A percentile compares a stretch with the other conserved stretches of the same genome.
phyloP scores from a whole-genome alignment of 257 asterid species.

The Penstemon barbatus region DNA sequence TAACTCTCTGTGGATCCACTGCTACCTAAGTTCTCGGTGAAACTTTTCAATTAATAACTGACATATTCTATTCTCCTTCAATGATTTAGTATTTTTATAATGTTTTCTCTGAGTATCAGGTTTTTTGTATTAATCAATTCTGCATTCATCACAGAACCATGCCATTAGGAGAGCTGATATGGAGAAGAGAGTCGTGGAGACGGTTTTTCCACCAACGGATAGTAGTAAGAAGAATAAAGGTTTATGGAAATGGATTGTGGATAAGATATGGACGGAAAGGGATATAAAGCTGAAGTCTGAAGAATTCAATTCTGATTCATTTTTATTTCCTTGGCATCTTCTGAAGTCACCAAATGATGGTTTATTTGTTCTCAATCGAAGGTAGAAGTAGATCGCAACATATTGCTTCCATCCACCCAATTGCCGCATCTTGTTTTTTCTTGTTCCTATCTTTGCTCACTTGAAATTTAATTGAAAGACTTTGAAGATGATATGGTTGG shows the following conservation, averaged over 20 bases:
- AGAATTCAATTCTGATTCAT: slow-evolving; percentile 49
- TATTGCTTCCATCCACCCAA: slow-evolving; percentile 17
- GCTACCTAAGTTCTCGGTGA: slow-evolving; percentile 3
- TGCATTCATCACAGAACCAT: slow-evolving; percentile 66
- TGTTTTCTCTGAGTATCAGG: slow-evolving; percentile 1
- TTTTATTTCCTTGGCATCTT: slow-evolving; percentile 93
- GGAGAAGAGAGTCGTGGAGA: slow-evolving; percentile 74
- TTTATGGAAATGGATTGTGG: slow-evolving; percentile 69
- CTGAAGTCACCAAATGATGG: slow-evolving; percentile 53
- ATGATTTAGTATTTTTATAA: slow-evolving; percentile 10
- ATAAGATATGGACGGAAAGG: slow-evolving; percentile 53
- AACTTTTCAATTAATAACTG: slow-evolving; percentile 1
- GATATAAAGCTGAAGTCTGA: slow-evolving; percentile 40
- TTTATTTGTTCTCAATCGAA: slow-evolving; percentile 63
- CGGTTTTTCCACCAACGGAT: slow-evolving; percentile 54
- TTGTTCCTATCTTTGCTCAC: slow-evolving; percentile 17
- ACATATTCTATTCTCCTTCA: neutral
- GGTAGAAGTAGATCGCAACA: slow-evolving; percentile 59
- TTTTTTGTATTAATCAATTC: slow-evolving; percentile 22
- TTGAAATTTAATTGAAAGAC: slow-evolving; percentile 8
- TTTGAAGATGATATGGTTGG: neutral
- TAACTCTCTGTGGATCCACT: neutral
- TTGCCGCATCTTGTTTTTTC: slow-evolving; percentile 9
- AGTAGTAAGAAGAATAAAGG: slow-evolving; percentile 38
- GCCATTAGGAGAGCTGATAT: slow-evolving; percentile 90